A percentile compares a stretch with the other conserved stretches of the same genome.
These are phyloP conservation scores for Xylaria nigripes DNA, from an alignment of 495 filamentous ascomycete species.

Conservation along the genomic window DNA sequence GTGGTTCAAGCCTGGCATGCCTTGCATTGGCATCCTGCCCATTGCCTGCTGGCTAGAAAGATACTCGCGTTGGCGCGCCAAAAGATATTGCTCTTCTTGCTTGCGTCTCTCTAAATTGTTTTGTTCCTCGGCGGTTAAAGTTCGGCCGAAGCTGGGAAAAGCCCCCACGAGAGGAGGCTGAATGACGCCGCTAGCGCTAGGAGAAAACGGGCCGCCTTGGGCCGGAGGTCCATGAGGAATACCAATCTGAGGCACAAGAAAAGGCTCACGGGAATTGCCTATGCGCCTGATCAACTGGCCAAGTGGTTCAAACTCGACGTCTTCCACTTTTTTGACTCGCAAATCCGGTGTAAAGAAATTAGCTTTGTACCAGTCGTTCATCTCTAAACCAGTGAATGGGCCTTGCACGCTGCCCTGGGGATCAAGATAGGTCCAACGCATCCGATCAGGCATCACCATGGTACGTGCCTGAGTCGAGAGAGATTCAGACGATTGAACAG, in stretches of 20 bases:
- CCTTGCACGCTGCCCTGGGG: slow-evolving; percentile 87
- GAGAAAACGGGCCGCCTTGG: slow-evolving; percentile 39
- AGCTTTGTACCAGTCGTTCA: slow-evolving; percentile 99
- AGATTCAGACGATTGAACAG: slow-evolving; percentile 41
- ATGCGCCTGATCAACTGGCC: slow-evolving; percentile 92
- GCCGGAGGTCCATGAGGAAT: slow-evolving; percentile 73
- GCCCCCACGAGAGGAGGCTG: slow-evolving; percentile 92
- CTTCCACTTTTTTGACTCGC: slow-evolving; percentile 87
- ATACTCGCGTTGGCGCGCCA: slow-evolving; percentile 90
- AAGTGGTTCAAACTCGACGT: slow-evolving; percentile 89
- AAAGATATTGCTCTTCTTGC: slow-evolving; percentile 94
- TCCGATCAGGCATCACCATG: slow-evolving; percentile 99
- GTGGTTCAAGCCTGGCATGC: slow-evolving; percentile 72
- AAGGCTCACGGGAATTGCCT: slow-evolving; percentile 93
- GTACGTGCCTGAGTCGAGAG: slow-evolving; percentile 67
- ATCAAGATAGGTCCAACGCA: slow-evolving; percentile 97
- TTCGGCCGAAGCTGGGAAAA: slow-evolving; percentile 97
- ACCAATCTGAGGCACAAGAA: slow-evolving; percentile 93
- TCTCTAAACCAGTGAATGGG: slow-evolving; percentile 91
- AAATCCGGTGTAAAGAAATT: slow-evolving; percentile 94
- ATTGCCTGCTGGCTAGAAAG: slow-evolving; percentile 78
- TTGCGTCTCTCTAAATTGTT: slow-evolving; percentile 93
- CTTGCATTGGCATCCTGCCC: slow-evolving; percentile 45
- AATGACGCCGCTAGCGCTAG: slow-evolving; percentile 49
- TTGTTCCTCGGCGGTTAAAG: slow-evolving; percentile 92